phyloP scores from a whole-genome alignment of 805 yeast genomes.

The Hanseniaspora meyeri region DNA sequence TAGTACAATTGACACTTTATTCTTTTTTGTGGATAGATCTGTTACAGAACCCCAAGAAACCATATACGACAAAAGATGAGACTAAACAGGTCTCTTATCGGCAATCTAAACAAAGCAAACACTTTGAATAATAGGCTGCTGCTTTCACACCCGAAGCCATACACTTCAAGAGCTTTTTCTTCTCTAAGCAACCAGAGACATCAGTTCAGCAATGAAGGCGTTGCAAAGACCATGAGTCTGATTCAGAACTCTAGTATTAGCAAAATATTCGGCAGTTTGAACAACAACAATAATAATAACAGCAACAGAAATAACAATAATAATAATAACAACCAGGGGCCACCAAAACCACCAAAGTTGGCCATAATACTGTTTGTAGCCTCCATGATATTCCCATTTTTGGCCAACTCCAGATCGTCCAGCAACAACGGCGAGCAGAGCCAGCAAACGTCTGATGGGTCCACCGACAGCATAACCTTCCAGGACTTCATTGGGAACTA shows the following conservation, averaged over 20 bases:
- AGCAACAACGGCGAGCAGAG: conserved; percentile 19
- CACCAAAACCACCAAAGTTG: conserved; percentile 6
- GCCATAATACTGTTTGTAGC: conserved; percentile 2
- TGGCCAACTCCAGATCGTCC: conserved; percentile 16
- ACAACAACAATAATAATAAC: background rate
- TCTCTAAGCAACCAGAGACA: background rate
- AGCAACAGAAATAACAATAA: background rate
- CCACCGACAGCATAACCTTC: conserved; percentile 37
- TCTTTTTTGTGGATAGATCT: no score
- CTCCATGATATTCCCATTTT: conserved; percentile 3
- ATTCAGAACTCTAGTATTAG: background rate
- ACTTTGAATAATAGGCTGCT: background rate
- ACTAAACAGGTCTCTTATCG: background rate
- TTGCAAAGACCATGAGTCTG: background rate
- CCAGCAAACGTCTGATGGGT: conserved; percentile 17
- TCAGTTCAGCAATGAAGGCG: background rate
- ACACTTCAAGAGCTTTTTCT: background rate
- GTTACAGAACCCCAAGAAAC: background rate
- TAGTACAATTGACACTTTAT: no score
- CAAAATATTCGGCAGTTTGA: background rate
- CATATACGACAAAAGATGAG: background rate
- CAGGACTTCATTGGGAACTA: conserved; percentile 74
- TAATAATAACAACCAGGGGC: background rate
- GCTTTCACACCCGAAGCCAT: background rate
- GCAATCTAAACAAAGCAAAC: background rate